A percentile compares a stretch with the other conserved stretches of the same genome.
Evolutionary conservation across 768 basidiomycete genomes (phyloP).

Genomic region (Lactarius hengduanensis): DNA sequence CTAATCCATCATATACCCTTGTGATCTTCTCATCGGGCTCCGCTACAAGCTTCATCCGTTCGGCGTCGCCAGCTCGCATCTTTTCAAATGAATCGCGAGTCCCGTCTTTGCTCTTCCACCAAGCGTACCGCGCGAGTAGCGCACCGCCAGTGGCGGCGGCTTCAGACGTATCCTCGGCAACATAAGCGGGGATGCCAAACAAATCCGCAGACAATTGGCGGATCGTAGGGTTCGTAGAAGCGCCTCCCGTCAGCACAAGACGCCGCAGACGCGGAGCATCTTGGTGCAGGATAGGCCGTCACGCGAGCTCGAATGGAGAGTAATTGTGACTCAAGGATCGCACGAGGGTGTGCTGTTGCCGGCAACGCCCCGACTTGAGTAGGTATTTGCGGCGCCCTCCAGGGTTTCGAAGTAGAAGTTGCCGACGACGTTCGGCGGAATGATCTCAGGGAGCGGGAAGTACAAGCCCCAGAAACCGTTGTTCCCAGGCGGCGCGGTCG

Average conservation of each 20-base stretch:
- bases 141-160: slow-evolving; percentile 74
- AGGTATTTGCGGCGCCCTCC: slow-evolving; percentile 25
- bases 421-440: slow-evolving; percentile 75
- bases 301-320: slow-evolving; percentile 76
- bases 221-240: slow-evolving; percentile 69
- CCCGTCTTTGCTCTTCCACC: slow-evolving; percentile 52
- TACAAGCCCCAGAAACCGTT: slow-evolving; percentile 67
- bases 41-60: slow-evolving; percentile 59
- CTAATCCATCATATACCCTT: slow-evolving; percentile 52
- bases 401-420: slow-evolving; percentile 57
- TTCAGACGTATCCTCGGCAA: slow-evolving; percentile 54
- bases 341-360: slow-evolving; percentile 56
- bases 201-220: slow-evolving; percentile 75
- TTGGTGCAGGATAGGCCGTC: slow-evolving; percentile 60
- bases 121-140: slow-evolving; percentile 66
- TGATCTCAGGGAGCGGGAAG: slow-evolving; percentile 85
- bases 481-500: slow-evolving; percentile 53
- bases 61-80: slow-evolving; percentile 53
- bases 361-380: slow-evolving; percentile 40
- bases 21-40: slow-evolving; percentile 48
- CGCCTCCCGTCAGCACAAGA: slow-evolving; percentile 77
- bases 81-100: slow-evolving; percentile 56
- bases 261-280: slow-evolving; percentile 56
- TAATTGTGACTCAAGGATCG: slow-evolving; percentile 83
- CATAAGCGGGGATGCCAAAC: slow-evolving; percentile 73